These are phyloP conservation scores for Thelonectria discophora DNA, from an alignment of 2,329 filamentous ascomycete species.

Conservation along the genomic window DNA sequence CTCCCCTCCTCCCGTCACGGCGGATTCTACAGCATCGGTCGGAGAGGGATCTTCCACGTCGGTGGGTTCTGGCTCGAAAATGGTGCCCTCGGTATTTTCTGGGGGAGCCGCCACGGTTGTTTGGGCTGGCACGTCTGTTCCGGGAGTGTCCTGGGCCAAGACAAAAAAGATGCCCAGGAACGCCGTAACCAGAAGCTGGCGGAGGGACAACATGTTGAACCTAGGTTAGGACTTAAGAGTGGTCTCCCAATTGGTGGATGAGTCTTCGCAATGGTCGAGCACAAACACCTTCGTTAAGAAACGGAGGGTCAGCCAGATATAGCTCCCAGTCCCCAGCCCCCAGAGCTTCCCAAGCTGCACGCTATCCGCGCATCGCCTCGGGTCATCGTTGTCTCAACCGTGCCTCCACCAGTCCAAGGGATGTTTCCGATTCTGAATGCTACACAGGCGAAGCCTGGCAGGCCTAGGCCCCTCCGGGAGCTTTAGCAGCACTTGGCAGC, in stretches of 20 bases:
- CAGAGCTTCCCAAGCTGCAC: background rate
- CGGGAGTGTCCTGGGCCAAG: background rate
- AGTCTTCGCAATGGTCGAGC: background rate
- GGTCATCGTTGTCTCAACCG: background rate
- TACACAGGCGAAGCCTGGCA: background rate
- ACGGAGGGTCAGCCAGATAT: background rate
- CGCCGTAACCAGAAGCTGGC: background rate
- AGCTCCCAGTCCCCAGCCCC: background rate
- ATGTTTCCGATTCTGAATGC: background rate
- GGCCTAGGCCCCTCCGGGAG: slow-evolving; percentile 3
- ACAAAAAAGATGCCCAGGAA: background rate
- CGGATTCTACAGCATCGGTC: background rate
- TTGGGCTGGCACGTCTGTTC: background rate
- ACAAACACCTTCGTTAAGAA: background rate
- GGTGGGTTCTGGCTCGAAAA: background rate
- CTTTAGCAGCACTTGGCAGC: background rate
- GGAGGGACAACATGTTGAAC: slow-evolving; percentile 8
- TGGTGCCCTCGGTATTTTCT: background rate
- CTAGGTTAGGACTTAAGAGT: background rate
- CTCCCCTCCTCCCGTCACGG: background rate
- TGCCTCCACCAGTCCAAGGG: background rate
- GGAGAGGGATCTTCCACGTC: background rate
- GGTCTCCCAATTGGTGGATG: background rate
- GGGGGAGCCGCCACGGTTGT: background rate
- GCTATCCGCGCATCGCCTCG: background rate